These are phyloP conservation scores for Ustilago trichophora DNA, from an alignment of 1,284 basidiomycete species.

Conservation along the genomic window DNA sequence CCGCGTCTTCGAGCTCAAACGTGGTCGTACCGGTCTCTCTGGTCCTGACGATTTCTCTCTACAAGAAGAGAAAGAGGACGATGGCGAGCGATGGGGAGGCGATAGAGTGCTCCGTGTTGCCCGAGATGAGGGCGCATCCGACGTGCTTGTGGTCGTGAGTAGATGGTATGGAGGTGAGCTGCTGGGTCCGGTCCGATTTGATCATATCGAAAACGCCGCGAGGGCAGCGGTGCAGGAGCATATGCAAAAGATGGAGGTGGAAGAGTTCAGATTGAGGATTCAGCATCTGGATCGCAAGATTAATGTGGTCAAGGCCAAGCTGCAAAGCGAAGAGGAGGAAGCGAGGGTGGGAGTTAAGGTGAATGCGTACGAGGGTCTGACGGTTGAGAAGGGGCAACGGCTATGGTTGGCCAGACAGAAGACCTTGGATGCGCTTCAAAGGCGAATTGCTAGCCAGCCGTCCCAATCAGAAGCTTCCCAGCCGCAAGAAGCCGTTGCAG, in stretches of 20 bases:
- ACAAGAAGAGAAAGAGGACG: constrained; percentile 60
- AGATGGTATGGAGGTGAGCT: constrained; percentile 79
- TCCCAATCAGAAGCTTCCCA: background rate
- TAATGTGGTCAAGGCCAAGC: background rate
- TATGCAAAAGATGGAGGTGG: constrained; percentile 71
- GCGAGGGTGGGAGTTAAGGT: background rate
- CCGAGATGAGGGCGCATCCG: constrained; percentile 54
- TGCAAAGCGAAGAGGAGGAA: background rate
- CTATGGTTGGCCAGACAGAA: constrained; percentile 49
- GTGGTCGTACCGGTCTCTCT: constrained; percentile 48
- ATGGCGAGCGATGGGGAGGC: constrained; percentile 62
- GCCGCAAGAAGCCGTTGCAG: background rate
- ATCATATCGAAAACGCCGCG: constrained; percentile 79
- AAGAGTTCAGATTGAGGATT: constrained; percentile 38
- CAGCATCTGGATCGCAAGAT: constrained; percentile 47
- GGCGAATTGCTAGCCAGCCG: background rate
- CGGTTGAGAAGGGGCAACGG: constrained; percentile 41
- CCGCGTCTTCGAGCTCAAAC: constrained; percentile 58
- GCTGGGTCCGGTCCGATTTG: constrained; percentile 76
- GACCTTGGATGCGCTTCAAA: constrained; percentile 42
- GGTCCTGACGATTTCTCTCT: constrained; percentile 62
- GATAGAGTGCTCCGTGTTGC: constrained; percentile 52
- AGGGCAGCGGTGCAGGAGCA: constrained; percentile 77
- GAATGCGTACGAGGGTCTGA: constrained; percentile 40
- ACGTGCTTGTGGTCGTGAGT: constrained; percentile 62